Evolutionary conservation across 169 alveolate species (phyloP).

Genomic region (Plasmodium cynomolgi): DNA sequence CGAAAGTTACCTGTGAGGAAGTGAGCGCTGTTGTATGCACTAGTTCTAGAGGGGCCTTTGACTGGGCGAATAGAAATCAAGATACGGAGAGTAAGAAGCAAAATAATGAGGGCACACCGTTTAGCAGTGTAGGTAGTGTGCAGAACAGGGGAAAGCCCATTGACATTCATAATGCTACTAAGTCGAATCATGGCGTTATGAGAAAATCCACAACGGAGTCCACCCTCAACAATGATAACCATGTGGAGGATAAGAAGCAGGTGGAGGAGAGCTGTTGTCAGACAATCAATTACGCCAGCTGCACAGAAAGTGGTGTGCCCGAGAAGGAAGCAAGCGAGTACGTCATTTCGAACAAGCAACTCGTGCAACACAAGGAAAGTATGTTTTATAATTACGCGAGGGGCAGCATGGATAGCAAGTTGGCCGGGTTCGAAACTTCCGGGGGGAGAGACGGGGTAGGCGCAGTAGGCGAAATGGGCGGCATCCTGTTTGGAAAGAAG

Average conservation of each 20-base stretch:
- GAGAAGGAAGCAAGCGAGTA: not conserved
- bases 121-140: not conserved
- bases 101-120: not conserved
- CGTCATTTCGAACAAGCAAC: not conserved
- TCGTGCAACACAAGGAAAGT: not conserved
- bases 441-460: conserved; percentile 17
- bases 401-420: not conserved
- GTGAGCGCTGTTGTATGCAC: not conserved
- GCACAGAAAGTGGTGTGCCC: not conserved
- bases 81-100: conserved; percentile 22
- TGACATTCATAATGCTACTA: not conserved
- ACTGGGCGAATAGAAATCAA: not conserved
- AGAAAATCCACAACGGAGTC: not conserved
- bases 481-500: not conserved
- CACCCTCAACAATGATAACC: not conserved
- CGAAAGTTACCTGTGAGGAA: not conserved
- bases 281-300: not conserved
- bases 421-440: not conserved
- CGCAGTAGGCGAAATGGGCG: not conserved
- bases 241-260: not conserved
- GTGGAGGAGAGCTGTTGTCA: not conserved
- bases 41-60: not conserved
- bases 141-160: not conserved
- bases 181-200: not conserved
- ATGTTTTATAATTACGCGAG: conserved; percentile 13